Conservation (phyloP, 106 monocot genomes). For the Allium cepa region DNA sequence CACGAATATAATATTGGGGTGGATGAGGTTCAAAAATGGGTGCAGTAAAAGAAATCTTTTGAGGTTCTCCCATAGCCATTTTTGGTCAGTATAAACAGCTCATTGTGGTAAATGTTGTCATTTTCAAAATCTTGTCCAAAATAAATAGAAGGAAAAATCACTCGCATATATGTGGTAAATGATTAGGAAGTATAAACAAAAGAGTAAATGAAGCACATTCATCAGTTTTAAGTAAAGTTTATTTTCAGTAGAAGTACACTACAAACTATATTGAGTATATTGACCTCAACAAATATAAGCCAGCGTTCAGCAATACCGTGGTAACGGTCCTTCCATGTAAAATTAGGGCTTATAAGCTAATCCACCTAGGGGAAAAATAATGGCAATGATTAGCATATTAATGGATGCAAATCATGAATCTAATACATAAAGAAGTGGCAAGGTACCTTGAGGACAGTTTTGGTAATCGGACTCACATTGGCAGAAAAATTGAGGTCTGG, state of each 20-base stretch:
- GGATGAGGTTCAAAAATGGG: no score
- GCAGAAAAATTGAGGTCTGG: slow-evolving; percentile 71
- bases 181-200: no score
- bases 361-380: slow-evolving; percentile 47
- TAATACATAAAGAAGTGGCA: not conserved
- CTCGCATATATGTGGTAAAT: not conserved
- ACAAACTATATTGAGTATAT: no score
- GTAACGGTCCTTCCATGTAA: slow-evolving; percentile 78
- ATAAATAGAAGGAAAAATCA: not conserved
- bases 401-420: no score
- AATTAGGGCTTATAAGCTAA: slow-evolving; percentile 53
- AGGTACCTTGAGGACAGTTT: slow-evolving; percentile 88
- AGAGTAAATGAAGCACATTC: no score
- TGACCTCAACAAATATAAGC: slow-evolving; percentile 91
- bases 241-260: no score
- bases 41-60: no score
- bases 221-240: no score
- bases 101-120: slow-evolving; percentile 90
- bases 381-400: no score
- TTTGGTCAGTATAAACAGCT: slow-evolving; percentile 84
- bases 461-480: slow-evolving; percentile 85
- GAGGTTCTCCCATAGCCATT: slow-evolving; percentile 73
- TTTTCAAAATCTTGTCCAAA: slow-evolving; percentile 83
- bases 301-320: slow-evolving; percentile 69
- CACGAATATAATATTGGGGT: no score